These are phyloP conservation scores for Eutypa lata DNA, from an alignment of 2,329 filamentous ascomycete species.

Conservation along the genomic window DNA sequence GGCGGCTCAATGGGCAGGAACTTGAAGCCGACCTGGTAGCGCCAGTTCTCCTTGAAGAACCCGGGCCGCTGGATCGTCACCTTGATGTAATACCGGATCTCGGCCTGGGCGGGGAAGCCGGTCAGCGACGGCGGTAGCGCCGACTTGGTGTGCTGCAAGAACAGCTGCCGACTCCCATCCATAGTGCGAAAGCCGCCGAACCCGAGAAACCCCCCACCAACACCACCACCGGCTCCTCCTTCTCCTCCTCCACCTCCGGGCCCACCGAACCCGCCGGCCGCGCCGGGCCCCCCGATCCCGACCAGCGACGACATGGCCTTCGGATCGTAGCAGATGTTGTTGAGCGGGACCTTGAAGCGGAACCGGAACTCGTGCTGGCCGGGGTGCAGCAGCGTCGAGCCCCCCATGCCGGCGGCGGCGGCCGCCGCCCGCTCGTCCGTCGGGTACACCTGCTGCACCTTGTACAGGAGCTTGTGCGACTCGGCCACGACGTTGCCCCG, in stretches of 20 bases:
- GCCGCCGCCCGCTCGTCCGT: constrained; percentile 41
- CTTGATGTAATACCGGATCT: constrained; percentile 93
- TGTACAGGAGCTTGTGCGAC: constrained; percentile 73
- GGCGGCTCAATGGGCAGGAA: constrained; percentile 93
- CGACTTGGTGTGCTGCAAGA: constrained; percentile 71
- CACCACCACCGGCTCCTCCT: constrained; percentile 15
- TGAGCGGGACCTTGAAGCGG: constrained; percentile 73
- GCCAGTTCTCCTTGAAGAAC: constrained; percentile 86
- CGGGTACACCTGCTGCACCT: constrained; percentile 70
- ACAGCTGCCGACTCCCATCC: constrained; percentile 61
- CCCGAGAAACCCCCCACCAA: constrained; percentile 39
- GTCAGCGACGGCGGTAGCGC: constrained; percentile 86
- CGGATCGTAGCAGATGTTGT: constrained; percentile 65
- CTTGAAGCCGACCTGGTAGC: constrained; percentile 67
- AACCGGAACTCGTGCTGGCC: constrained; percentile 77
- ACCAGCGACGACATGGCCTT: constrained; percentile 52
- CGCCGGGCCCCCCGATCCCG: constrained; percentile 46
- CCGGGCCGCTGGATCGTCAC: constrained; percentile 88
- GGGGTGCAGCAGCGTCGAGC: constrained; percentile 57
- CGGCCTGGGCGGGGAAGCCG: constrained; percentile 82
- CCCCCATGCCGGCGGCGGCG: constrained; percentile 25
- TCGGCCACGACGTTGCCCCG: constrained; percentile 48
- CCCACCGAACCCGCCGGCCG: constrained; percentile 5
- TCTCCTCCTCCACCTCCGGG: not conserved
- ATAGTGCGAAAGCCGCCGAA: constrained; percentile 55